Evolutionary conservation across 805 yeast genomes (phyloP), one percentile per base, ranked within the genome.

Genomic region (Candida michaelii): DNA sequence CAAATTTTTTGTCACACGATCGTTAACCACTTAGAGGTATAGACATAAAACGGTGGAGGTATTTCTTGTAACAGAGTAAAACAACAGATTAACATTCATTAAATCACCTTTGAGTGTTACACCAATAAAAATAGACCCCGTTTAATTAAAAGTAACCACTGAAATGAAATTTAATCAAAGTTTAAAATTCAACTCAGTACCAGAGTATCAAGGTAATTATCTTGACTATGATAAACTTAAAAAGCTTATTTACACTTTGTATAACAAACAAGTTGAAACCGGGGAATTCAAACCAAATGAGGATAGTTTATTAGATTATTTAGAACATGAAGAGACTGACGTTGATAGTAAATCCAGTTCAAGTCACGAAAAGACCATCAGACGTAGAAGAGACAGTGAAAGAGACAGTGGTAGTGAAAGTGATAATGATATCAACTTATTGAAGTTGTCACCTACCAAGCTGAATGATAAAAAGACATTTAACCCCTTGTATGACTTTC

Each of bases 171-270:
- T 74, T 49, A 65, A 74, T 23, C 77, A 73, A 45, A 73, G 78
- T 24, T 58, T 74, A 40, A 73, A 73, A 54, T 71, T 74, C 49
- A 74, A 74, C 49, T 72, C 75, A n/a, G 80, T 74, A 27, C 80
- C 80, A 4, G 80, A 74, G 53, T 74, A 79, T 78, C 65, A 63
- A 47, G 78, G 73, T 40, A 50, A 60, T 35, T 74, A 74, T 46
- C 52, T 74, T 46, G 64, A 70, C 43, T 74, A 74, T 48, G 65
- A 74, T 6, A 70, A 71, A 9, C 60, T 82, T 49, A 82, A 82
- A 54, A 79, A 80, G 52, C 54, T 70, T 23, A 74, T 81, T 27
- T 82, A 82, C 54, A 63, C 70, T 47, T 65, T 82, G 27, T 84
- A 80, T 44, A 65, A 65, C 43, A 60, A 59, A 27, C 71, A 66